Evolutionary conservation across 2,329 filamentous ascomycete genomes (phyloP), one percentile per base, ranked within the genome.

Genomic region (Colletotrichum sp.): DNA sequence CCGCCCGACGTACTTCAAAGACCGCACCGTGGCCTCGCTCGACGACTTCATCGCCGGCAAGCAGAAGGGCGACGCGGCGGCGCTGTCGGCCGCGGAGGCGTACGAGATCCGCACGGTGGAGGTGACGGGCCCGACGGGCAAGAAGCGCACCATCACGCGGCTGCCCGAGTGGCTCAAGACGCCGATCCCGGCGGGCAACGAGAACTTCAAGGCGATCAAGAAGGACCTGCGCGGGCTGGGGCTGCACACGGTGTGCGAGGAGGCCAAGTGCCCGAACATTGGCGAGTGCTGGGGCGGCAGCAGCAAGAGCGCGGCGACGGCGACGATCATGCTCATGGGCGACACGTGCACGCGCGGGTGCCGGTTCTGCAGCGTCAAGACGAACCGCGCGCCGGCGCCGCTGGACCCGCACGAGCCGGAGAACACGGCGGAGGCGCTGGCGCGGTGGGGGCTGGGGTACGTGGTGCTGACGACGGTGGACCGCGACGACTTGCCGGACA

Each of bases 301-400:
- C 82, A 92, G 94, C 84, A 98, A 98, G 88, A 93, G 92, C 79
- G 94, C 95, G 30, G 97, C 97, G 6, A 99, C 97, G 36, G 97
- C 97, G 4, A 99, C 97, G 13, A 99, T 99, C 85, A 99, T 99
- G 97, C 88, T 99, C 64, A 99, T 99, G 96, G 97, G 97, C 78
- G 97, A 99, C 85, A 99, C 96, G 11, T 99, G 97, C 86, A 99
- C 97, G 22, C 92, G 97, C 76, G 97, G 96, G 22, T 99, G 97
- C 86, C 92, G 97, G 69, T 99, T 99, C 89, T 99, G 97, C 90
- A 95, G 94, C 79, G 97, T 99, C 69, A 99, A 99, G 90, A 99
- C 97, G 5, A 93, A 88, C 75, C 93, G 94, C 59, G 87, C 89
- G 2, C 93, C 95, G 15, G 87, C 93, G 57, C 95, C 97, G 13